These are phyloP conservation scores for Wakefieldia striispora DNA, from an alignment of 768 basidiomycete species.

Conservation along the genomic window DNA sequence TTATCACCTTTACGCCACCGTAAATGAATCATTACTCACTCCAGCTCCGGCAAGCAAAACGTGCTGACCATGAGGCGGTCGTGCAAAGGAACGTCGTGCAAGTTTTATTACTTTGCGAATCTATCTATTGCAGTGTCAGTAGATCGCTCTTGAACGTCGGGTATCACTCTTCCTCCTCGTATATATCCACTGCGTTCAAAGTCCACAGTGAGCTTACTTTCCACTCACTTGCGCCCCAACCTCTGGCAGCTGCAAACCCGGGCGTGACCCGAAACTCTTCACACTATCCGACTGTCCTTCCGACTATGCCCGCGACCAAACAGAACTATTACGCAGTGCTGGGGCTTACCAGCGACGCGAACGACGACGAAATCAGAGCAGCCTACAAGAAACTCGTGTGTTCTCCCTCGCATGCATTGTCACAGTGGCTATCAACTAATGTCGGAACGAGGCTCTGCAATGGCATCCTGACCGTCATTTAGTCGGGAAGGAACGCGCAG, in stretches of 20 bases:
- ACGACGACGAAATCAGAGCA: slow-evolving; percentile 50
- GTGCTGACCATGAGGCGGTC: slow-evolving; percentile 33
- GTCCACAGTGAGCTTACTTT: slow-evolving; percentile 5
- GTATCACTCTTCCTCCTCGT: slow-evolving; percentile 23
- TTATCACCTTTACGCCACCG: slow-evolving; percentile 16
- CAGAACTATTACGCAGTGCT: slow-evolving; percentile 40
- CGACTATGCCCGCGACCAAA: slow-evolving; percentile 29
- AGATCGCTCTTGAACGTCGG: slow-evolving; percentile 25
- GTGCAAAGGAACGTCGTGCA: slow-evolving; percentile 17
- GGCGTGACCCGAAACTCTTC: slow-evolving; percentile 11
- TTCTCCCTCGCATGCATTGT: slow-evolving; percentile 18
- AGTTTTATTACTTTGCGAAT: slow-evolving; percentile 24
- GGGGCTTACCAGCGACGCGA: slow-evolving; percentile 44
- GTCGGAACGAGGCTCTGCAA: slow-evolving; percentile 46
- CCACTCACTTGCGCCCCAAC: slow-evolving; percentile 7
- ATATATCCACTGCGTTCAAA: slow-evolving; percentile 24
- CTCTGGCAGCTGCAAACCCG: slow-evolving; percentile 6
- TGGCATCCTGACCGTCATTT: slow-evolving; percentile 70
- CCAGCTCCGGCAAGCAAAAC: slow-evolving; percentile 31
- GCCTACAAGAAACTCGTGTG: slow-evolving; percentile 64
- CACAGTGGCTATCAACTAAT: slow-evolving; percentile 13
- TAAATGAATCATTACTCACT: slow-evolving; percentile 29
- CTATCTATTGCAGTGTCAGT: slow-evolving; percentile 15
- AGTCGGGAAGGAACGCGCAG: slow-evolving; percentile 49
- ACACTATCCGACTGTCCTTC: slow-evolving; percentile 11